A percentile compares a stretch with the other conserved stretches of the same genome.
These are phyloP conservation scores for Plasmopara halstedii DNA, from an alignment of 352 stramenopile species.

Conservation along the genomic window DNA sequence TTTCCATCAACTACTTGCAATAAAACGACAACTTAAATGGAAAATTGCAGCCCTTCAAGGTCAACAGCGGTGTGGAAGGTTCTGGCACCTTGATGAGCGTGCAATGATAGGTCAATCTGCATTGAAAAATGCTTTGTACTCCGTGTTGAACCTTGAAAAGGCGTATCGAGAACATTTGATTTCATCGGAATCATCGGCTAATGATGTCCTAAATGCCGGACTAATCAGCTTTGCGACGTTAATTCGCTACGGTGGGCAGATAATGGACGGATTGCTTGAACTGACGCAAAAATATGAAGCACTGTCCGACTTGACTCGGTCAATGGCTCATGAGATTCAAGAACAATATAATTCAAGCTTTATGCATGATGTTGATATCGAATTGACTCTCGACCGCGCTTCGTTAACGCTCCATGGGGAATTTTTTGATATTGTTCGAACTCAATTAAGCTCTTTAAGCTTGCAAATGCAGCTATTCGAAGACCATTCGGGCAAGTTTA, in stretches of 20 bases:
- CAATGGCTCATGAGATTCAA: conserved; percentile 28
- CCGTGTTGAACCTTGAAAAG: conserved; percentile 37
- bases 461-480: conserved; percentile 68
- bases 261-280: conserved; percentile 39
- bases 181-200: conserved; percentile 28
- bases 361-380: conserved; percentile 54
- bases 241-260: conserved; percentile 29
- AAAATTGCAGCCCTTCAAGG: conserved; percentile 51
- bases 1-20: conserved; percentile 32
- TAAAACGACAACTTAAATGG: conserved; percentile 56
- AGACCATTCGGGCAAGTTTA: conserved; percentile 55
- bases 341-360: conserved; percentile 29
- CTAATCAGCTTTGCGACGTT: conserved; percentile 25
- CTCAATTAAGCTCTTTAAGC: conserved; percentile 31
- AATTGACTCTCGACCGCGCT: conserved; percentile 46
- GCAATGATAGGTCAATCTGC: conserved; percentile 33
- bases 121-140: conserved; percentile 23
- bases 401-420: conserved; percentile 53
- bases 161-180: conserved; percentile 29
- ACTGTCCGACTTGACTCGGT: conserved; percentile 33
- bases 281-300: conserved; percentile 38
- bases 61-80: conserved; percentile 48
- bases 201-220: conserved; percentile 28
- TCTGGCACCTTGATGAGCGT: conserved; percentile 40
- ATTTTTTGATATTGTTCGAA: conserved; percentile 55